Conservation (phyloP, 768 basidiomycete genomes). For the Suillus ampliporus region DNA sequence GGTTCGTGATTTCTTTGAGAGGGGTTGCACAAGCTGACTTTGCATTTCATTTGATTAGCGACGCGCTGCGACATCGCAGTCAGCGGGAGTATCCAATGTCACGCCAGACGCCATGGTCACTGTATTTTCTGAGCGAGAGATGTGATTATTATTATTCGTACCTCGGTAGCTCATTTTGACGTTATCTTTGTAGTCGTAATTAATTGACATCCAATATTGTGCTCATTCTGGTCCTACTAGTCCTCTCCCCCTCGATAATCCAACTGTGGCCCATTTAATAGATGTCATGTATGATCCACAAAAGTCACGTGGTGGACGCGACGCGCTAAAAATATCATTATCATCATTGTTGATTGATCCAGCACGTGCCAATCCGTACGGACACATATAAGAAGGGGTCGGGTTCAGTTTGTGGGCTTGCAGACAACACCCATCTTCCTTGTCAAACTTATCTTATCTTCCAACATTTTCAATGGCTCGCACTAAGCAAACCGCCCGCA, state of each 20-base stretch:
- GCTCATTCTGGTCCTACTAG: neutral
- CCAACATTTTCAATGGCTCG: slow-evolving; percentile 57
- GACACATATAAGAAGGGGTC: slow-evolving; percentile 8
- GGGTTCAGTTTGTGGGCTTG: neutral
- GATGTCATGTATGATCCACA: neutral
- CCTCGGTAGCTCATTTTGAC: neutral
- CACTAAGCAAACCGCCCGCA: slow-evolving; percentile 83
- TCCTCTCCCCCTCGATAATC: too few relatives aligned
- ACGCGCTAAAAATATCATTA: slow-evolving; percentile 9
- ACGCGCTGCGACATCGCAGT: too few relatives aligned
- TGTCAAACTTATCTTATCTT: slow-evolving; percentile 18
- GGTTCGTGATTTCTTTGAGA: neutral
- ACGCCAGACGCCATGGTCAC: neutral
- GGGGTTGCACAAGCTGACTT: neutral
- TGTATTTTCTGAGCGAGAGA: neutral
- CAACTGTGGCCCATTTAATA: too few relatives aligned
- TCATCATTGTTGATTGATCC: slow-evolving; percentile 13
- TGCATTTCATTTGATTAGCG: too few relatives aligned
- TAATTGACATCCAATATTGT: neutral
- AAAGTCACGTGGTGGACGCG: slow-evolving; percentile 14
- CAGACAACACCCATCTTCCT: neutral
- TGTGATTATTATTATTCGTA: neutral
- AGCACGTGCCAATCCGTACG: slow-evolving; percentile 1
- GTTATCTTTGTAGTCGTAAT: neutral
- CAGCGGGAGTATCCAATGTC: neutral